Evolutionary conservation across 805 yeast species (phyloP).

Genomic region (Ogataea nitratoaversa): DNA sequence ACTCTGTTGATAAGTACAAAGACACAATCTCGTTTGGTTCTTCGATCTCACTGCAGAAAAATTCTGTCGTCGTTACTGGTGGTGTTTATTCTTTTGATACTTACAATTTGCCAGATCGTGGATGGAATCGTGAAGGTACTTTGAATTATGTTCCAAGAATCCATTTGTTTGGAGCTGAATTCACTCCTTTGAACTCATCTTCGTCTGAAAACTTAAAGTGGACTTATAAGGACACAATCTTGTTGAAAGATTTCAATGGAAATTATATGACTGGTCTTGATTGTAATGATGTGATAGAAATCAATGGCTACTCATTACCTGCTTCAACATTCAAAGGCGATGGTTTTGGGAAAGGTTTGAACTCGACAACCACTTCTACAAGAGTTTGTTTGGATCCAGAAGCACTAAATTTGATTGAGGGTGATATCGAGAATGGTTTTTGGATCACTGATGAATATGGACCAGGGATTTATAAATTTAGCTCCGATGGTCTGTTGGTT

Average conservation of each 20-base stretch:
- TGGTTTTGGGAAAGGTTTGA: conserved; percentile 26
- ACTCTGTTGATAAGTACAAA: conserved; percentile 25
- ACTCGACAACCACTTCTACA: conserved; percentile 19
- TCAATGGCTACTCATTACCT: conserved; percentile 25
- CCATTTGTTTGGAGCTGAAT: conserved; percentile 20
- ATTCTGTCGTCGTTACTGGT: conserved; percentile 18
- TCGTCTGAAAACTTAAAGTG: conserved; percentile 22
- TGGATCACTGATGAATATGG: conserved; percentile 34
- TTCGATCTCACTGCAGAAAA: conserved; percentile 23
- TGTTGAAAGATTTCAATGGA: conserved; percentile 30
- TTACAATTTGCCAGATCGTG: conserved; percentile 31
- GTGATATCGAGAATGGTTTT: conserved; percentile 29
- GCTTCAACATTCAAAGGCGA: conserved; percentile 27
- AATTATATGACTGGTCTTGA: conserved; percentile 27
- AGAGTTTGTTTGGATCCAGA: conserved; percentile 30
- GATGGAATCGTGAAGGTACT: conserved; percentile 32
- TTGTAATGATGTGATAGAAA: conserved; percentile 23
- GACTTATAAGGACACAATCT: conserved; percentile 26
- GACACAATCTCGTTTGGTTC: conserved; percentile 33
- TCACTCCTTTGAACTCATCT: conserved; percentile 22
- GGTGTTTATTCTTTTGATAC: conserved; percentile 27
- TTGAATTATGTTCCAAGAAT: conserved; percentile 26
- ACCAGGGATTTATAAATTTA: conserved; percentile 28
- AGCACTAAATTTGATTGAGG: conserved; percentile 24
- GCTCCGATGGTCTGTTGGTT: conserved; percentile 21